A percentile compares a stretch with the other conserved stretches of the same genome.
These are phyloP conservation scores for Thielaviopsis euricoi DNA, from an alignment of 2,329 filamentous ascomycete genomes.

Conservation along the genomic window DNA sequence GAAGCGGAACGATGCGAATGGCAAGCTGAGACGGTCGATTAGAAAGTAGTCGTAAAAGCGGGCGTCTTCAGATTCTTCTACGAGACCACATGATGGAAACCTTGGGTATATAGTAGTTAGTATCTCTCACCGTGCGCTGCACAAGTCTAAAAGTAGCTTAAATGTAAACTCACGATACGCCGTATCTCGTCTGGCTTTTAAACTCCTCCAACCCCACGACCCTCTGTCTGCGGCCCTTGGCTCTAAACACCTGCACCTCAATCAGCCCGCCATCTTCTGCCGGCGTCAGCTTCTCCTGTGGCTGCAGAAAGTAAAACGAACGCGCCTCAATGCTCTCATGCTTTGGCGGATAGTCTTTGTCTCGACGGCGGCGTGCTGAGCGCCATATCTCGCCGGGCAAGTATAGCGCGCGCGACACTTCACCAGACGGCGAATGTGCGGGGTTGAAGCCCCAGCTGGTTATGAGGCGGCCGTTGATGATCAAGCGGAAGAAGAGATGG, in stretches of 20 bases:
- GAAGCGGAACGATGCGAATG: conserved; percentile 37
- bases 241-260: conserved; percentile 35
- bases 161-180: conserved; percentile 34
- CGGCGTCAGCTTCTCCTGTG: conserved; percentile 21
- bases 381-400: conserved; percentile 28
- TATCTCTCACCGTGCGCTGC: conserved; percentile 11
- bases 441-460: conserved; percentile 35
- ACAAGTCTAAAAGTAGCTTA: not conserved
- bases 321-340: conserved; percentile 29
- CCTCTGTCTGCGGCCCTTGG: conserved; percentile 28
- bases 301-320: conserved; percentile 32
- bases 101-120: too few species aligned
- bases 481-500: conserved; percentile 37
- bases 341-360: conserved; percentile 17
- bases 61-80: conserved; percentile 33
- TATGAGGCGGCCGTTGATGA: conserved; percentile 36
- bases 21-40: conserved; percentile 32
- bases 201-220: conserved; percentile 27
- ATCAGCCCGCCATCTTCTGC: conserved; percentile 39
- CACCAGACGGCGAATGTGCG: conserved; percentile 19
- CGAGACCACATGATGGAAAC: conserved; percentile 33
- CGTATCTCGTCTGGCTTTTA: conserved; percentile 31
- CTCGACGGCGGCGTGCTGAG: conserved; percentile 23
- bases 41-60: conserved; percentile 36
- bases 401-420: conserved; percentile 31